Conservation (phyloP, 1,284 basidiomycete species). For the Taiwanofungus camphoratus region DNA sequence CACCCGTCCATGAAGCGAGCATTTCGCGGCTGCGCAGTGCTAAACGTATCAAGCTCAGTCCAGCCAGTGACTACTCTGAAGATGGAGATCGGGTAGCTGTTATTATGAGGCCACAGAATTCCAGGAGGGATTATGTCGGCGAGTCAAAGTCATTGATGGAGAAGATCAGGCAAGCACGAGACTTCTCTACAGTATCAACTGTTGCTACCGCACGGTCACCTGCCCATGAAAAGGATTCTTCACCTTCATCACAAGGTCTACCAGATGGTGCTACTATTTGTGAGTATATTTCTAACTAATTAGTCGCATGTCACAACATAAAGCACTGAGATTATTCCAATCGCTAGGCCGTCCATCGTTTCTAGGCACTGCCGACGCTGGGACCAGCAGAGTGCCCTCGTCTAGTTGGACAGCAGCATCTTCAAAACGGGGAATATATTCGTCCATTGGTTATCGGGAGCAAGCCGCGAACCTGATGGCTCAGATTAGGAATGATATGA, state of each 20-base stretch:
- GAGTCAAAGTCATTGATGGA: constrained; percentile 70
- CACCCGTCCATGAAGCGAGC: constrained; percentile 32
- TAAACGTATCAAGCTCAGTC: constrained; percentile 72
- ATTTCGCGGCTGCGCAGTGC: constrained; percentile 57
- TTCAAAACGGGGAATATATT: constrained; percentile 35
- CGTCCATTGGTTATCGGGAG: constrained; percentile 62
- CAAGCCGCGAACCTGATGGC: constrained; percentile 79
- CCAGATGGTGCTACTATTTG: not conserved
- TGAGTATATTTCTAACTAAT: constrained; percentile 1
- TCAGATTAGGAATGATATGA: constrained; percentile 74
- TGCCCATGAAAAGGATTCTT: constrained; percentile 7
- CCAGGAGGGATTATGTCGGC: constrained; percentile 61
- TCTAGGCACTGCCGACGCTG: constrained; percentile 9
- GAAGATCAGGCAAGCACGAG: constrained; percentile 66
- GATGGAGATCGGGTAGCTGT: constrained; percentile 42
- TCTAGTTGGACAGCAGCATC: constrained; percentile 20
- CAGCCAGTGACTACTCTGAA: constrained; percentile 46
- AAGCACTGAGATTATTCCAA: not conserved
- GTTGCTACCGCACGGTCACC: constrained; percentile 34
- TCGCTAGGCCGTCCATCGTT: constrained; percentile 12
- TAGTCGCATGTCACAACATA: no score
- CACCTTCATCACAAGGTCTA: constrained; percentile 10
- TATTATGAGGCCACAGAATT: constrained; percentile 42
- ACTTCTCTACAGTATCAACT: constrained; percentile 69
- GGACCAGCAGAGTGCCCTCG: constrained; percentile 14